phyloP scores from a whole-genome alignment of 306 rosid genomes.

The Quillaja saponaria region DNA sequence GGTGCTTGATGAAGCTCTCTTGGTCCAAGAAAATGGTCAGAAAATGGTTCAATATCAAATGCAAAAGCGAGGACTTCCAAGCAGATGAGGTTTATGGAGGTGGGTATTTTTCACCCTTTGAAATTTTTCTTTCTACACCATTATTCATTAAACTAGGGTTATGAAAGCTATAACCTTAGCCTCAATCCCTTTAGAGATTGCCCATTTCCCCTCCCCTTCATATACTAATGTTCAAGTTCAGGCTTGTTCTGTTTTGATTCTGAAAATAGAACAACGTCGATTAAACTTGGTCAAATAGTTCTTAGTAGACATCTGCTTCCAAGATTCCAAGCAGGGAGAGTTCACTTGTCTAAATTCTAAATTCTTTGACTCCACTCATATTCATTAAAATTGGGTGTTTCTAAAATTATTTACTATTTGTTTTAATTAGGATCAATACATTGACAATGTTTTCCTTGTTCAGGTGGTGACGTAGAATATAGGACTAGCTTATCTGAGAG shows the following conservation, averaged over 20 bases:
- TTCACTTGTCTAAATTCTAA: slow-evolving; percentile 20
- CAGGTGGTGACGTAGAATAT: slow-evolving; percentile 77
- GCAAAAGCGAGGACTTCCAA: slow-evolving; percentile 78
- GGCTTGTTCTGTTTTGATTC: slow-evolving; percentile 19
- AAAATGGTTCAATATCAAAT: slow-evolving; percentile 90
- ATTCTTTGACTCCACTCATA: no score
- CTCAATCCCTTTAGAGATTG: slow-evolving; percentile 8
- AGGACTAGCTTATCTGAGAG: slow-evolving; percentile 95
- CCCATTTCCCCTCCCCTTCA: slow-evolving; percentile 8
- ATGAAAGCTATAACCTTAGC: slow-evolving; percentile 13
- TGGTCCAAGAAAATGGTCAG: slow-evolving; percentile 99
- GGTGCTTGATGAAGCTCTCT: slow-evolving; percentile 77
- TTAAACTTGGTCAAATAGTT: slow-evolving; percentile 11
- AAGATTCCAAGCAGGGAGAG: not conserved
- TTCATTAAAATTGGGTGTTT: not conserved
- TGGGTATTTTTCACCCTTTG: slow-evolving; percentile 36
- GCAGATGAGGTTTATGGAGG: slow-evolving; percentile 78
- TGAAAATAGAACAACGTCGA: no score
- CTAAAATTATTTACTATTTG: not conserved
- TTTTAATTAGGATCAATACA: slow-evolving; percentile 23
- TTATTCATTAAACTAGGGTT: slow-evolving; percentile 19
- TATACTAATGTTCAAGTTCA: slow-evolving; percentile 30
- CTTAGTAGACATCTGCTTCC: slow-evolving; percentile 6
- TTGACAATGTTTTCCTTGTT: slow-evolving; percentile 35
- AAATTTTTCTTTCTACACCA: slow-evolving; percentile 15